A percentile compares a stretch with the other conserved stretches of the same genome.
Evolutionary conservation across 805 yeast genomes (phyloP).

Genomic region (Saccharomyces kudriavzevii): DNA sequence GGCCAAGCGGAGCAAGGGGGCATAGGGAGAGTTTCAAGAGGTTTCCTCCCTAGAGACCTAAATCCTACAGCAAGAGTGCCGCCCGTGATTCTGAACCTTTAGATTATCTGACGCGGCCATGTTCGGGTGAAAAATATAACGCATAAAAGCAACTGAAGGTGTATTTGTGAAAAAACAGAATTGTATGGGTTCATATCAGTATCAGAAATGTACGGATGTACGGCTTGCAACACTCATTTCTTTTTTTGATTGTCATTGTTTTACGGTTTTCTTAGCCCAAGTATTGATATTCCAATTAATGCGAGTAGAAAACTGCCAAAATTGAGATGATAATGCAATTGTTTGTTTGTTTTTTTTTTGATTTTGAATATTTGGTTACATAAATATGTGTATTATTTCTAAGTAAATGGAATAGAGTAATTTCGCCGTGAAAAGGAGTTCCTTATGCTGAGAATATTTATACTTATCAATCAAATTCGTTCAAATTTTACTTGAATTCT

Average conservation of each 20-base stretch:
- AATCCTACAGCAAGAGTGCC: background rate
- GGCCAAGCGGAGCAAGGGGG: background rate
- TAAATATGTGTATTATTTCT: background rate
- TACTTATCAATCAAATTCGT: background rate
- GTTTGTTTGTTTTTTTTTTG: background rate
- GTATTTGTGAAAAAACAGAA: too few species aligned
- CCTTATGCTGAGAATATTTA: background rate
- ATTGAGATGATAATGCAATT: background rate
- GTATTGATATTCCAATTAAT: too few species aligned
- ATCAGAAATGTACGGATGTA: background rate
- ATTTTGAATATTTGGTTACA: background rate
- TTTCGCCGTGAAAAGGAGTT: background rate
- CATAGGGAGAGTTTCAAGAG: background rate
- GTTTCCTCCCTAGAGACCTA: background rate
- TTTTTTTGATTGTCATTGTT: background rate
- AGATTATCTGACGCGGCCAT: background rate
- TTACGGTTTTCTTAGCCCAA: background rate
- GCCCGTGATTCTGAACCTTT: background rate
- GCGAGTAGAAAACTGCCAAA: background rate
- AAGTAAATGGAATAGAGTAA: background rate
- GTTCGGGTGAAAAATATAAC: background rate
- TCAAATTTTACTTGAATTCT: slow-evolving; percentile 4
- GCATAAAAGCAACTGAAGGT: background rate
- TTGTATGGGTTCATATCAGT: background rate
- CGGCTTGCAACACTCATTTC: background rate